These are phyloP conservation scores for Pelagophyceae sp. DNA, from an alignment of 352 stramenopile genomes.

Conservation along the genomic window DNA sequence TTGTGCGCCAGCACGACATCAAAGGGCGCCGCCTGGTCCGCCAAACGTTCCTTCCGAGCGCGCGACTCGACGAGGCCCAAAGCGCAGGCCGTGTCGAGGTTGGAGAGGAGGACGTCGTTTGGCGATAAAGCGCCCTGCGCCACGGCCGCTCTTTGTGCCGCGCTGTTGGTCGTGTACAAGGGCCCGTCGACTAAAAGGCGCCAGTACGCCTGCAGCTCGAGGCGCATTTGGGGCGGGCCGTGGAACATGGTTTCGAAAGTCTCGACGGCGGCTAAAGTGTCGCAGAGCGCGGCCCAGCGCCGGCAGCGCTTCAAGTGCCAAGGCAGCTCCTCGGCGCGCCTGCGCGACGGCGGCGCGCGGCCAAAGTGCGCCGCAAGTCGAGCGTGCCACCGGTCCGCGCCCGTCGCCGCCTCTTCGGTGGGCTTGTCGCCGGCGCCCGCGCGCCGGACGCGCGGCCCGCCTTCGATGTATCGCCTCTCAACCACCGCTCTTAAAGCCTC, in stretches of 20 bases:
- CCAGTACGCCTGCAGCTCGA: constrained; percentile 80
- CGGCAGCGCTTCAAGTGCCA: constrained; percentile 80
- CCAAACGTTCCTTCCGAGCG: constrained; percentile 24
- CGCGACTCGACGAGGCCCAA: constrained; percentile 14
- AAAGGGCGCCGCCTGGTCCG: constrained; percentile 53
- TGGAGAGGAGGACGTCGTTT: constrained; percentile 7
- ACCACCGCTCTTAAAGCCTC: constrained; percentile 72
- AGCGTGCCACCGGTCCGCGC: constrained; percentile 30
- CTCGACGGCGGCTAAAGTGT: constrained; percentile 69
- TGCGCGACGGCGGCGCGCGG: constrained; percentile 32
- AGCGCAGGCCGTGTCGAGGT: constrained; percentile 22
- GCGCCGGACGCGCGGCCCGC: constrained; percentile 1
- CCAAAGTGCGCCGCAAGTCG: constrained; percentile 47
- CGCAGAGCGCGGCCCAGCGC: constrained; percentile 68
- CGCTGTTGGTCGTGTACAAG: constrained; percentile 29
- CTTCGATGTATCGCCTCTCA: constrained; percentile 35
- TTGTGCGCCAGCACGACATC: constrained; percentile 84
- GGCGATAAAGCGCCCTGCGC: constrained; percentile 16
- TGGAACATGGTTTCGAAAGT: constrained; percentile 83
- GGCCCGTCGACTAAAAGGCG: constrained; percentile 64
- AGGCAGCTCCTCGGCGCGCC: constrained; percentile 64
- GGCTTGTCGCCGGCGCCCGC: neutral
- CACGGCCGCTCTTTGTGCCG: constrained; percentile 24
- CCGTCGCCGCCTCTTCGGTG: neutral
- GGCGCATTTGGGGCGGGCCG: constrained; percentile 54